Evolutionary conservation across 306 rosid genomes (phyloP), one percentile per base, ranked within the genome.

Genomic region (Dalbergia cultrata): DNA sequence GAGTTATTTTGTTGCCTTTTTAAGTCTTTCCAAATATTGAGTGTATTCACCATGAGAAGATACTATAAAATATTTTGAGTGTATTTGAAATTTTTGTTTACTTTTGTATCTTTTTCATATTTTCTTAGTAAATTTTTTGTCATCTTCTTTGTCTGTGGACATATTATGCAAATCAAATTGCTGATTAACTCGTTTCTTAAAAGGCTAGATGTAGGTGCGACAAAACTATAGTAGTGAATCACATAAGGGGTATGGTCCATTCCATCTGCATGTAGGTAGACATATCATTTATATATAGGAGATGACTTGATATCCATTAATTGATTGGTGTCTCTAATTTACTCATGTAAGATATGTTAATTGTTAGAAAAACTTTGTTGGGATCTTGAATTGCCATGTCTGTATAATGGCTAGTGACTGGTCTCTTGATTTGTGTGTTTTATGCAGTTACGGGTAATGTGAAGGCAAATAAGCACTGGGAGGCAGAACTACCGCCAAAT

Each of bases 401-500:
- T 68, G 74, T 67, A 44, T 26, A 54, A 58, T 65, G 69, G 47
- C 56, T 44, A 70, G 53, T 84, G 41, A 79, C 78, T 65, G 37
- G n/a, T 74, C 57, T 76, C 71, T 79, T 58, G 75, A 64, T 61
- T 22, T 78, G 19, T 67, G 35, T 67, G 83, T 81, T 75, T 78
- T 47, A 76, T 67, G 62, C 85, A 94, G 97, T 75, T 56, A 81
- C 81, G 91, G 97, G 98, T 57, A 94, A 94, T 78, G 86, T 58
- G 62, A 91, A 81, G 79, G 90, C 97, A 58, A 94, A 92, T 80
- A 73, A 65, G 77, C 83, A 90, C 52, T 92, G 97, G 97, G 98
- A 94, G 79, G 96, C 94, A n/a, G 84, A 81, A 59, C 82, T 91
- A 45, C 92, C 91, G 0, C 76, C 86, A 57, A 62, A 85, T 82